Evolutionary conservation across 2,329 filamentous ascomycete genomes (phyloP), one percentile per base, ranked within the genome.

Genomic region (Aspergillus pseudonomiae): DNA sequence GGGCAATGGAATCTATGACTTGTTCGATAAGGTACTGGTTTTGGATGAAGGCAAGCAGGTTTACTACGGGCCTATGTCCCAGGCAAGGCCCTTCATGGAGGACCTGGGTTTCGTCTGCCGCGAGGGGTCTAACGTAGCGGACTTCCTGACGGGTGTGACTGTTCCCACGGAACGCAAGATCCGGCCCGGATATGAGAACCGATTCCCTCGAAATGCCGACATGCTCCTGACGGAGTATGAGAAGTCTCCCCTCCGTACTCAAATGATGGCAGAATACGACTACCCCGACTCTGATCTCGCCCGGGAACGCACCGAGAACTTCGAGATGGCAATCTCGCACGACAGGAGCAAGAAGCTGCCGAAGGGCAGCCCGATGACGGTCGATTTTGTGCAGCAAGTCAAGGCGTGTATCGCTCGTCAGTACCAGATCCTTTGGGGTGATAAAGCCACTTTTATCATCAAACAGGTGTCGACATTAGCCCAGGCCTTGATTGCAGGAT

Each of bases 21-120:
- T 88, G 0, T 91, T 91, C 71, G 88, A 91, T 73, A 91, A 91
- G 71, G 88, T 91, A 0, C 80, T 91, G 0, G 84, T 91, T 10
- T 81, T 91, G 4, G 88, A 91, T 54, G 84, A 87, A 62, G 89
- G 89, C 54, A 86, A 87, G 65, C 75, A 91, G 68, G 82, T 90
- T 53, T 91, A 84, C 77, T 91, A 89, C 66, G 89, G 89, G 0
- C 83, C 88, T 0, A 78, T 82, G 67, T 75, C 81, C 6, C 80
- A 88, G 64, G 89, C 89, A 0, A 77, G 82, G 5, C 85, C 86
- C 0, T 91, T 89, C 69, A 89, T 91, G 83, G 87, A 90, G 70
- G 75, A 80, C 0, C 77, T 88, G 1, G 89, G 89, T 0, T 91
- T 92, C 69, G 70, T 87, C 28, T 91, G 86, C 68, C 81, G 82